Base-by-base conservation (phyloP, 345 rosid species). In the Cardamine chenopodiifolia region DNA sequence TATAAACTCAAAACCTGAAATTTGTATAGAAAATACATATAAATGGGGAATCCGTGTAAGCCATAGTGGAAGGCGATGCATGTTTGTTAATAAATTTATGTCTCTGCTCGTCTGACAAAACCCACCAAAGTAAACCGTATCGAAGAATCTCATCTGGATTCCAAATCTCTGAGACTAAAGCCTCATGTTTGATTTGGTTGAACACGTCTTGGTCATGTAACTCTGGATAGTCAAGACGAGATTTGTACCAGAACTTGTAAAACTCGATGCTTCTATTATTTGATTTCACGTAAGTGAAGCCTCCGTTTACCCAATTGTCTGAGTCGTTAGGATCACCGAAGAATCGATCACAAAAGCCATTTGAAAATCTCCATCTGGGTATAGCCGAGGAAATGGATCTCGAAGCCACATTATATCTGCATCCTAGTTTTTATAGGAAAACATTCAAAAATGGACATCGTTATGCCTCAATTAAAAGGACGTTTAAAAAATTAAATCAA, bases 401-500 rank as follows among this genome's bases (percentile, higher is more conserved):
- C 82, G 82, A 19, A 90, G 82, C 96, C 98, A 92, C 89, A 90
- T 66, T 55, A 90, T 80, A 68, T 92, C 98, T 3, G 91, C 86
- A 82, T 92, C 98, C 96, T 59, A 59, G 4, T 44, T 44, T 44
- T 4, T 44, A 2, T 44, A 11, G 9, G 14, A 6, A 45, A 22
- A 45, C n/a, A 45, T 18, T 9, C 4, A 22, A 52, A 50, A 32
- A 14, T 20, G 11, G 7, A 32, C 10, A 50, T 19, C 2, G 7
- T 12, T 47, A 47, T n/a, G 17, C 4, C 2, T 44, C 9, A 44
- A 44, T 15, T 44, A 44, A 44, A 44, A 42, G 2, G 0, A 15
- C 5, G 18, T 42, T 37, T 5, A 40, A 14, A 44, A 44, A 44
- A 8, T 0, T 2, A 15, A 15, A 42, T 15, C 47, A 42, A 42